phyloP scores from a whole-genome alignment of 2,329 filamentous ascomycete species.

The Aspergillus sp. region DNA sequence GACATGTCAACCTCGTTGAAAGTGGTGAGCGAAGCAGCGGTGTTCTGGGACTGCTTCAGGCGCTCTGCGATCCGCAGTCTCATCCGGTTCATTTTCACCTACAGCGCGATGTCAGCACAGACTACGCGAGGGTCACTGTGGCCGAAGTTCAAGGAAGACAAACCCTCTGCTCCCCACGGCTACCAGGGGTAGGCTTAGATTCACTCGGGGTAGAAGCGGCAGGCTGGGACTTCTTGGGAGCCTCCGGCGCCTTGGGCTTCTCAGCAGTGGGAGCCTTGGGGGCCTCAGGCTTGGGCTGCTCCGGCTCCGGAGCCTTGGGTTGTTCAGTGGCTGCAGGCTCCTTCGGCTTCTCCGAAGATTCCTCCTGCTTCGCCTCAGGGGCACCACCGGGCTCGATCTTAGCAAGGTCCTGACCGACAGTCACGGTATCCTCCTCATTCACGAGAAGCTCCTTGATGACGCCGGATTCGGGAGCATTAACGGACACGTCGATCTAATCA shows the following conservation, averaged over 20 bases:
- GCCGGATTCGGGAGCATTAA: slow-evolving; percentile 89
- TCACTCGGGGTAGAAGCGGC: slow-evolving; percentile 21
- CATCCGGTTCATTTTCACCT: slow-evolving; percentile 99
- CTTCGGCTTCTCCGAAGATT: slow-evolving; percentile 58
- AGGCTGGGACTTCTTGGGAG: slow-evolving; percentile 18
- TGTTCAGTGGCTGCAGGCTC: slow-evolving; percentile 55
- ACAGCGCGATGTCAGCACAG: slow-evolving; percentile 6
- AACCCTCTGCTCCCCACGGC: slow-evolving; percentile 84
- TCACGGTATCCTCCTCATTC: slow-evolving; percentile 92
- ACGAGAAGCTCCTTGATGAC: slow-evolving; percentile 89
- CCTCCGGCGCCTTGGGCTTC: slow-evolving; percentile 42
- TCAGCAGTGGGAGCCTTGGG: slow-evolving; percentile 31
- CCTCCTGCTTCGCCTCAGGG: slow-evolving; percentile 54
- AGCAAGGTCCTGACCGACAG: slow-evolving; percentile 86
- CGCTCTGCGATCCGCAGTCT: slow-evolving; percentile 94
- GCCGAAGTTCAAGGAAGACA: slow-evolving; percentile 30
- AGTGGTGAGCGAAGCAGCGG: slow-evolving; percentile 91
- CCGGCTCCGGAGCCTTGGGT: slow-evolving; percentile 27
- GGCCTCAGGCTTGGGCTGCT: slow-evolving; percentile 26
- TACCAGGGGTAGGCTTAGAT: slow-evolving; percentile 54
- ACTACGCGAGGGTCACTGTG: too few species aligned
- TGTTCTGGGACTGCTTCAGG: slow-evolving; percentile 98
- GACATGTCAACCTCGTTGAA: slow-evolving; percentile 99
- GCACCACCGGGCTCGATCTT: slow-evolving; percentile 77
- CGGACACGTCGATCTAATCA: slow-evolving; percentile 83